Evolutionary conservation across 257 asterid species (phyloP).

Genomic region (Linderniella brevidens): DNA sequence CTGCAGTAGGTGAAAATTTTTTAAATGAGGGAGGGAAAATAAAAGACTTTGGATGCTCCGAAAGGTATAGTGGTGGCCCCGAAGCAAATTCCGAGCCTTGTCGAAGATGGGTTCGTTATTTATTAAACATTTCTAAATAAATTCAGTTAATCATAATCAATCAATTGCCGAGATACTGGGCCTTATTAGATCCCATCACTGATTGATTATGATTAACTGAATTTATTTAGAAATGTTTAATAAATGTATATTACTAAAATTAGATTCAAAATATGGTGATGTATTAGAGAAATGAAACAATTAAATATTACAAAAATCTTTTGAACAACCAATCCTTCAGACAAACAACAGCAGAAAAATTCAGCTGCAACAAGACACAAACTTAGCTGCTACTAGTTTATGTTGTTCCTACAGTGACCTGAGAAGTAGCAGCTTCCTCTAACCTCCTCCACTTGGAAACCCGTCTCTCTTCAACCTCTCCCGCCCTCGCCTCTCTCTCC

Average conservation of each 20-base stretch:
- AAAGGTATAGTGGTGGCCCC: constrained; percentile 2
- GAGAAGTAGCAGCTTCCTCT: constrained; percentile 54
- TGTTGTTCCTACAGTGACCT: constrained; percentile 5
- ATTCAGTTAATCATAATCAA: too few species aligned
- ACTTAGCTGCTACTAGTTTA: constrained; percentile 5
- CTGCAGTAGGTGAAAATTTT: background rate
- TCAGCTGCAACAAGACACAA: background rate
- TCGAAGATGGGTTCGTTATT: background rate
- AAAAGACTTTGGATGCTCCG: background rate
- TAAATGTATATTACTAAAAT: too few species aligned
- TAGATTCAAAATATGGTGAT: too few species aligned
- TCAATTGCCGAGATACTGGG: too few species aligned
- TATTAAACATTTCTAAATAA: too few species aligned
- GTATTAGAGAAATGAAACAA: background rate
- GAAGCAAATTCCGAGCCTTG: constrained; percentile 12
- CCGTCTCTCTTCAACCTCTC: constrained; percentile 37
- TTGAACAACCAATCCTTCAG: background rate
- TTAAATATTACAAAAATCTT: background rate
- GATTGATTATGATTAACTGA: too few species aligned
- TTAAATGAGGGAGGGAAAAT: constrained; percentile 7
- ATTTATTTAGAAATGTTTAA: too few species aligned
- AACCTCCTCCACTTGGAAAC: constrained; percentile 51
- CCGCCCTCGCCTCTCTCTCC: constrained; percentile 43
- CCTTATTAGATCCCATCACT: too few species aligned
- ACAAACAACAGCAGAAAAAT: too few species aligned